Evolutionary conservation across 2,329 filamentous ascomycete genomes (phyloP), one percentile per base, ranked within the genome.

Genomic region (Didymella glomerata): DNA sequence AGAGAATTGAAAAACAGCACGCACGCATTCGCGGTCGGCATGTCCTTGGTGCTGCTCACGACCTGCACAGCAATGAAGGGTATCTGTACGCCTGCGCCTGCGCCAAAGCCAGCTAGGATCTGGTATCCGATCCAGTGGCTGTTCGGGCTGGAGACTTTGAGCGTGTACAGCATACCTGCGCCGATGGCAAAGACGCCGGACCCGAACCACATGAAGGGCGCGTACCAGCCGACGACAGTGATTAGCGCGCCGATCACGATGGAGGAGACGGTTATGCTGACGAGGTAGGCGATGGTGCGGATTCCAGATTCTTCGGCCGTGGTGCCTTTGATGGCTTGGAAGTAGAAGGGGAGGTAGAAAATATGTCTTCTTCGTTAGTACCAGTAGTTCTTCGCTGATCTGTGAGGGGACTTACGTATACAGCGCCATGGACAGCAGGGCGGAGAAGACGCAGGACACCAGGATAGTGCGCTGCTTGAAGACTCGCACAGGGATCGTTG

Each of bases 1-100:
- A 91, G 80, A 1, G 82, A 82, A 69, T 90, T 86, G 77, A 86
- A 87, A 76, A 91, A 89, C 61, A 83, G 78, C 27, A 79, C 66
- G 34, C 77, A 71, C 1, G 79, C 77, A 18, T 79, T 80, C 13
- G 78, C 80, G 0, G 78, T 78, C 0, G 80, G 76, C 59, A 81
- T 76, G 56, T 82, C 80, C 18, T 70, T 68, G 8, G 66, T 60
- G 3, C 66, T 72, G 0, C 80, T 71, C 0, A 78, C 78, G 9
- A 79, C 76, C 57, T 82, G 80, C 1, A 79, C 78, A 1, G 79
- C 80, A 34, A 82, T 73, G 54, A 80, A 75, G 0, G 79, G 74
- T 57, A 81, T 77, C 40, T 81, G 80, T 45, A 82, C 78, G 14
- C 76, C 74, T 2, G 78, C 65, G 2, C 80, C 80, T 4, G 78